A percentile compares a stretch with the other conserved stretches of the same genome.
These are phyloP conservation scores for Nissolia schottii DNA, from an alignment of 306 rosid genomes.

Conservation along the genomic window DNA sequence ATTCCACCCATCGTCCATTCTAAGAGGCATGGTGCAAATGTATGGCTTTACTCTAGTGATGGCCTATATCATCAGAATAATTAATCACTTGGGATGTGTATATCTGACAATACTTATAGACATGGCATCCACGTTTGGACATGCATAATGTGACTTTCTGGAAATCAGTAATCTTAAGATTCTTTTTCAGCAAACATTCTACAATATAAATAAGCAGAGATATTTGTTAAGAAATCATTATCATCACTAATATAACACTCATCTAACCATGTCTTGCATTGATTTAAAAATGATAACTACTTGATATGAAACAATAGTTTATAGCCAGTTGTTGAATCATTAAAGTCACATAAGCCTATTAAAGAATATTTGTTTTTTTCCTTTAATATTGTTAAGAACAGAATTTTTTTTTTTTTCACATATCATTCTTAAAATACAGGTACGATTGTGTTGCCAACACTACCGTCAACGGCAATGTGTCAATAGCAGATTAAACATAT, in stretches of 20 bases:
- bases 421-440: neutral
- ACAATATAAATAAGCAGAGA: neutral
- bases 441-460: neutral
- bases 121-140: neutral
- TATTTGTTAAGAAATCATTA: neutral
- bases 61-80: slow-evolving; percentile 34
- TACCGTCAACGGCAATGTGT: neutral
- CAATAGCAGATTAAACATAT: neutral
- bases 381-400: too few species aligned
- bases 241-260: neutral
- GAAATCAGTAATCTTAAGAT: neutral
- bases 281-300: neutral
- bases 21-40: slow-evolving; percentile 82
- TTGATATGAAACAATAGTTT: neutral
- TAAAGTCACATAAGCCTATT: neutral
- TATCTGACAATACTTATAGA: neutral
- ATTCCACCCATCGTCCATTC: slow-evolving; percentile 81
- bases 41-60: slow-evolving; percentile 70
- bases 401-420: too few species aligned
- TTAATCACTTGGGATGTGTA: neutral
- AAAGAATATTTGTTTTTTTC: neutral
- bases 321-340: neutral
- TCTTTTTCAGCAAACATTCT: neutral
- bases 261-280: neutral
- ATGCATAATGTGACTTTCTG: neutral